Conservation (phyloP, 495 filamentous ascomycete species). For the Penicillium fimorum region DNA sequence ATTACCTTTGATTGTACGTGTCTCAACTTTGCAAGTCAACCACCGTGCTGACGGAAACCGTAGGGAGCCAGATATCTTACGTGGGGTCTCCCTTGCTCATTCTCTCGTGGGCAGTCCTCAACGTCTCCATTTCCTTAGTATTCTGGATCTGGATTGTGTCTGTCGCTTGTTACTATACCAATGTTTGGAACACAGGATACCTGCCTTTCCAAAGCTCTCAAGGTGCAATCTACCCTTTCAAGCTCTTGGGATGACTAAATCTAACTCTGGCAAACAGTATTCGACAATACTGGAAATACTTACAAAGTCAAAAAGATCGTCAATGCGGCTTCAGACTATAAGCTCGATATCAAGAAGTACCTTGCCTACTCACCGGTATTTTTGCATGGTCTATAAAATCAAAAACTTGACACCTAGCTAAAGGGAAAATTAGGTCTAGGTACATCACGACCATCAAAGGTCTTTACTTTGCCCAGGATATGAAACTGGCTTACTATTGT, state of each 20-base stretch:
- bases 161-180: conserved; percentile 39
- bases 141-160: conserved; percentile 82
- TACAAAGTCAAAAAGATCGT: conserved; percentile 77
- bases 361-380: conserved; percentile 60
- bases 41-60: conserved; percentile 31
- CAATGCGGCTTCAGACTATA: conserved; percentile 56
- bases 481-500: conserved; percentile 88
- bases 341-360: conserved; percentile 70
- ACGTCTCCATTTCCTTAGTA: conserved; percentile 71
- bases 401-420: neutral
- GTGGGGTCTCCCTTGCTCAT: conserved; percentile 76
- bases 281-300: conserved; percentile 73
- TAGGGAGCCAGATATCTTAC: conserved; percentile 84
- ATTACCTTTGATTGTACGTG: conserved; percentile 68
- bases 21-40: conserved; percentile 36
- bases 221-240: conserved; percentile 13
- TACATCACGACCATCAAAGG: conserved; percentile 81
- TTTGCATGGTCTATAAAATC: neutral
- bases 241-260: neutral
- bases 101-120: conserved; percentile 82
- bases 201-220: conserved; percentile 27
- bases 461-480: conserved; percentile 80
- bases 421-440: conserved; percentile 58
- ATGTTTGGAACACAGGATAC: conserved; percentile 53
- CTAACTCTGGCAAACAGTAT: conserved; percentile 49